These are phyloP conservation scores for Batrachochytrium dendrobatidis DNA, from an alignment of 371 early-diverging fungal genomes.

Conservation along the genomic window DNA sequence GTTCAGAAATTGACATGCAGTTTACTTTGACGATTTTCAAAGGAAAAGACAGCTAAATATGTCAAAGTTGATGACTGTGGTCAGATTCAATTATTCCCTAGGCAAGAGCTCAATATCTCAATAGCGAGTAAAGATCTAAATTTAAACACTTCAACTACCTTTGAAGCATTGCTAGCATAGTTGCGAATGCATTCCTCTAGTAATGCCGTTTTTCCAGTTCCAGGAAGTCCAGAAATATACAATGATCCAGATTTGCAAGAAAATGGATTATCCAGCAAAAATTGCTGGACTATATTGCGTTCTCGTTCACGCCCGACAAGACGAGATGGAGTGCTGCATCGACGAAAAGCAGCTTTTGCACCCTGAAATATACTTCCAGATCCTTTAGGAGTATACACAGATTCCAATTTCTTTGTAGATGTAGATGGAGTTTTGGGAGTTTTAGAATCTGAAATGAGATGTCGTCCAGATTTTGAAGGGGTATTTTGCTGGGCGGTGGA, in stretches of 20 bases:
- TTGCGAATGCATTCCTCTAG: conserved; percentile 45
- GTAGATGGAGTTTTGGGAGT: no score
- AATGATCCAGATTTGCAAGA: conserved; percentile 48
- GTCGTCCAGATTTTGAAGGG: neutral
- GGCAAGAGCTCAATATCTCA: no score
- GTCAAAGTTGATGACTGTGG: conserved; percentile 19
- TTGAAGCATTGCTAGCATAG: neutral
- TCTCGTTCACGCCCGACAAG: conserved; percentile 70
- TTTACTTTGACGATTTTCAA: conserved; percentile 64
- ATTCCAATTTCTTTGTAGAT: no score
- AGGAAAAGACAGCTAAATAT: no score
- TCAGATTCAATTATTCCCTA: no score
- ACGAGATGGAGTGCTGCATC: conserved; percentile 54
- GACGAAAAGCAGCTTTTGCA: conserved; percentile 56
- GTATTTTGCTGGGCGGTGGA: neutral
- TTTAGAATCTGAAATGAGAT: neutral
- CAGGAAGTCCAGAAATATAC: conserved; percentile 88
- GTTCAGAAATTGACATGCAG: conserved; percentile 76
- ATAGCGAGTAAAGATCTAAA: neutral
- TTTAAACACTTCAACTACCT: neutral
- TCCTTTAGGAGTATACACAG: conserved; percentile 11
- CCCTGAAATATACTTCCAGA: conserved; percentile 26
- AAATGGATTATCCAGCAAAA: conserved; percentile 38
- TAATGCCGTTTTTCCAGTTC: conserved; percentile 92
- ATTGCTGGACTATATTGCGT: conserved; percentile 47